phyloP scores from a whole-genome alignment of 139 green algal genomes.

The Chloropicon primus region DNA sequence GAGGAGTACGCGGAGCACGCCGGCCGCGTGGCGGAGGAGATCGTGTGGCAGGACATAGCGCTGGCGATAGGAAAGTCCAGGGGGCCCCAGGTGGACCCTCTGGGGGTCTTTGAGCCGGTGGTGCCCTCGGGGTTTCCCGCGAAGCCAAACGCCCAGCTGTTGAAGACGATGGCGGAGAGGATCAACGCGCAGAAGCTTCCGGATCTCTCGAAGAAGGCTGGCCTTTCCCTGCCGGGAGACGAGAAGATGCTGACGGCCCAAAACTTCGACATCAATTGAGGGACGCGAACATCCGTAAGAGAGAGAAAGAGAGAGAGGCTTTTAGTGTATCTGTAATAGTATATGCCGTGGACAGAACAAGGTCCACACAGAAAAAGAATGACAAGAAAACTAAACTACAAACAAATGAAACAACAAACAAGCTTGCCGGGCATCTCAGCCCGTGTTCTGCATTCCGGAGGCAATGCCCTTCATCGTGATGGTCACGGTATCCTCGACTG shows the following conservation, averaged over 20 bases:
- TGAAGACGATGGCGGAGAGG: not conserved
- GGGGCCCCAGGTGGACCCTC: not conserved
- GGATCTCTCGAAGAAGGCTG: not conserved
- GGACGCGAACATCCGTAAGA: no score
- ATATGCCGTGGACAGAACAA: no score
- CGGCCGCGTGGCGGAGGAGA: slow-evolving; percentile 17
- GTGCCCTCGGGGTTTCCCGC: not conserved
- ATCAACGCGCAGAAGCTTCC: not conserved
- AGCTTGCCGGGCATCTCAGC: slow-evolving; percentile 26
- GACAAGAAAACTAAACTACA: no score
- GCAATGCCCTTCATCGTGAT: slow-evolving; percentile 95
- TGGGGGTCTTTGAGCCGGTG: not conserved
- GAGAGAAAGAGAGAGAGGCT: no score
- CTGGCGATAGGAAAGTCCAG: slow-evolving; percentile 33
- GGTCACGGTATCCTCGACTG: slow-evolving; percentile 43
- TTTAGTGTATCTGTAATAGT: no score
- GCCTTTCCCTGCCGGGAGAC: not conserved
- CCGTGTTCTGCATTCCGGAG: slow-evolving; percentile 96
- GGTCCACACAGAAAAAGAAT: no score
- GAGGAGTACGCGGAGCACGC: slow-evolving; percentile 21
- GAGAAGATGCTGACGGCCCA: not conserved
- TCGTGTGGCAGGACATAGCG: slow-evolving; percentile 42
- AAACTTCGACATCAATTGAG: no score
- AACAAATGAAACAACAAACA: not conserved
- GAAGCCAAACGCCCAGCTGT: not conserved